Evolutionary conservation across 2,329 filamentous ascomycete genomes (phyloP), one percentile per base, ranked within the genome.

Genomic region (Aspergillus hortae): DNA sequence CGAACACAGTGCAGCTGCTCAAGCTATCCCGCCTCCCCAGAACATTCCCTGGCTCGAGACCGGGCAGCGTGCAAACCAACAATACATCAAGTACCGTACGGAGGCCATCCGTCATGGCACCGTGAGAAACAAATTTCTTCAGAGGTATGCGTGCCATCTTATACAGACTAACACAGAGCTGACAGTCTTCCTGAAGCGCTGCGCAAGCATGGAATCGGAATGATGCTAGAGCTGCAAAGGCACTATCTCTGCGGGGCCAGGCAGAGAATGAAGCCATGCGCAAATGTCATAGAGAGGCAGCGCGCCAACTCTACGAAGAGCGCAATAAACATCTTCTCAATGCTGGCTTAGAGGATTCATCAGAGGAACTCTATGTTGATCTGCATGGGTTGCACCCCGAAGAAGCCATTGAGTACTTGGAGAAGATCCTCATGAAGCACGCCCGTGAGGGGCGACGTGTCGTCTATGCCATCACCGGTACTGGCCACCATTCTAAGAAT

Each of bases 121-220:
- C 61, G 83, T 96, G 68, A 84, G 94, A 57, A 99, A 97, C 71
- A 97, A 97, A 69, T 99, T 97, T 64, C 74, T 99, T 49, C 92
- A 96, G 72, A 96, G 90, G 90, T 92, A 74, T 63, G 75, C 25
- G 40, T 17, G 46, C 21, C 35, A 27, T 27, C 21, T 27, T 10
- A 7, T 54, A 21, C 6, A 17, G 15, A 15, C 40, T 32, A 14
- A 45, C 6, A 14, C 30, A 53, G 38, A n/a, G 57, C 43, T 33
- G 25, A 30, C 23, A 45, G 40, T 32, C 54, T 40, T 57, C n/a
- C 17, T 42, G 4, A 7, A 95, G 92, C 71, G 94, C 94, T 60
- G 92, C 92, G 7, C 92, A 97, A 80, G 94, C 94, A 19, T 99
- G 94, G 92, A 96, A 97, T 69, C 88, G 94, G 52, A 97, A 96